Base-by-base conservation (phyloP, 2,329 filamentous ascomycete species). In the Calonectria crousiana region DNA sequence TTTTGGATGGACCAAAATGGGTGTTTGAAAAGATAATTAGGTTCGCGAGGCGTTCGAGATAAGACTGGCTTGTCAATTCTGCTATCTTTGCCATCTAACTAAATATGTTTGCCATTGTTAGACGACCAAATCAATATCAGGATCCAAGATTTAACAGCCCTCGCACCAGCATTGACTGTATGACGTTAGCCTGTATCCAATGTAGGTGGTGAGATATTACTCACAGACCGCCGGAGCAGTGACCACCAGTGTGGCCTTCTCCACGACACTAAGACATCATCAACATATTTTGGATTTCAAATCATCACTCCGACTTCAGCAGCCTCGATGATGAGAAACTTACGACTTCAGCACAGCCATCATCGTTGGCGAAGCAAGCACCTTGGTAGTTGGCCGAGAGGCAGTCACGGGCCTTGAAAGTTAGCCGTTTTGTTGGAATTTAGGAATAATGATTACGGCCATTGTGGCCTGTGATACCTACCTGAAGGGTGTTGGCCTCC, bases 281-380 rank as follows among this genome's bases (percentile, higher is more conserved):
- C 9, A 56, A 26, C 11, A 56, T 56, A 9, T 56, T n/a, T 56
- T 56, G 28, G 20, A 13, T n/a, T 56, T 34, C 28, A 56, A n/a
- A 11, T 34, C 16, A 56, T 56, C 18, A 32, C 6, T 56, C 6
- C 3, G 52, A 18, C 30, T 4, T 56, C 20, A 20, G 4, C 4
- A 13, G 52, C 30, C 52, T 56, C 13, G 14, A n/a, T 32, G 28
- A 5, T 56, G 52, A 56, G 32, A 28, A 56, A 56, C 52, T 56
- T 56, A 56, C 52, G 52, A 56, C 52, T 11, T n/a, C 28, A 30
- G 52, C 52, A 56, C 52, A 56, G n/a, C 52, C 52, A 30, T 56
- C 52, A 56, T 56, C 52, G 13, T 56, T 56, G 52, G 52, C 52
- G 30, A 56, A 56, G 52, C 52, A 56, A 56, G 52, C 52, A n/a